Evolutionary conservation across 371 early-diverging fungal genomes (phyloP).

Genomic region (Dichotomocladium elegans): DNA sequence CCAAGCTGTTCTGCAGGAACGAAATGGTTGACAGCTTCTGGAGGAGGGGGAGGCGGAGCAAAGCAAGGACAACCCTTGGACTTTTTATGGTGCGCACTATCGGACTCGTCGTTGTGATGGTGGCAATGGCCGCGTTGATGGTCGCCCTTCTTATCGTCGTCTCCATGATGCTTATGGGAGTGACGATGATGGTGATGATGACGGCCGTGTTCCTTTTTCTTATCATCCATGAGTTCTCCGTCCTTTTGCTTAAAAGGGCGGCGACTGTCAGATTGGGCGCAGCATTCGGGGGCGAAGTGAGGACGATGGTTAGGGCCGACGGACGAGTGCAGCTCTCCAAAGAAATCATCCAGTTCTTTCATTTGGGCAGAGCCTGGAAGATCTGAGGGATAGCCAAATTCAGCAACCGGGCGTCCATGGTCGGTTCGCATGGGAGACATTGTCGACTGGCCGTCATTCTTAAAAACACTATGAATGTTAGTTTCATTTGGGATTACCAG

Average conservation of each 20-base stretch:
- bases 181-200: conserved; percentile 10
- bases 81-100: not conserved
- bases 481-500: no score
- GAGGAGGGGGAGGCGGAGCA: not conserved
- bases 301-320: not conserved
- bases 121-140: not conserved
- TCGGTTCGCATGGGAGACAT: not conserved
- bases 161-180: conserved; percentile 1
- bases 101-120: not conserved
- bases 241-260: not conserved
- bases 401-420: not conserved
- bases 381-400: conserved; percentile 3
- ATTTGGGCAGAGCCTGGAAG: not conserved
- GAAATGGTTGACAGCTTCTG: not conserved
- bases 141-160: not conserved
- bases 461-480: not conserved
- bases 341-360: conserved; percentile 2
- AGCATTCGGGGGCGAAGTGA: conserved; percentile 3
- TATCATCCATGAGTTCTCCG: not conserved
- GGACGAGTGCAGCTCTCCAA: conserved; percentile 1
- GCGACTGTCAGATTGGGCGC: not conserved
- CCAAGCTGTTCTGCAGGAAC: not conserved
- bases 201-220: not conserved
- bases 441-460: not conserved
- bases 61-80: not conserved